A percentile compares a stretch with the other conserved stretches of the same genome.
phyloP scores from a whole-genome alignment of 768 basidiomycete species.

The Paxillus rubicundulus region DNA sequence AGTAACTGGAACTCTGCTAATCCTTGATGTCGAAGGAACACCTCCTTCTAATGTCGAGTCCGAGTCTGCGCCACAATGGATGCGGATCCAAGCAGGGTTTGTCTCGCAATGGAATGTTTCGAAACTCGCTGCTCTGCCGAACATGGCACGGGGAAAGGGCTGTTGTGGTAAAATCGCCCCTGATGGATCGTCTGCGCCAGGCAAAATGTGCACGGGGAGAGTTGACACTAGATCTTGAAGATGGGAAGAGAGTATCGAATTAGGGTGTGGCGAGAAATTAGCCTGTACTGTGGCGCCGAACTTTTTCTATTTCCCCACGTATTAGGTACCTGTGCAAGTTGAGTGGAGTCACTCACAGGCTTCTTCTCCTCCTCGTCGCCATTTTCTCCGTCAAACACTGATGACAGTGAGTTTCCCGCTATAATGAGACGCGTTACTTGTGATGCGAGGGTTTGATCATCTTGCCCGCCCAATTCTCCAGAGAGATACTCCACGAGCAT shows the following conservation, averaged over 20 bases:
- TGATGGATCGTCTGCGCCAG: constrained; percentile 85
- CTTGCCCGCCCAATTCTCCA: constrained; percentile 73
- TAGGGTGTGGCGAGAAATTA: constrained; percentile 74
- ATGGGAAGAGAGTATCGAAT: constrained; percentile 61
- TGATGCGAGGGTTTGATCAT: constrained; percentile 62
- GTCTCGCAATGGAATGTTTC: constrained; percentile 75
- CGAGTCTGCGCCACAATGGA: constrained; percentile 47
- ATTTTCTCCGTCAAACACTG: constrained; percentile 36
- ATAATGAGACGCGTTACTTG: constrained; percentile 84
- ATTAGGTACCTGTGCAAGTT: constrained; percentile 8
- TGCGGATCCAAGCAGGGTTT: constrained; percentile 83
- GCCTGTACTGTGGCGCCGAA: constrained; percentile 53
- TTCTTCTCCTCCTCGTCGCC: constrained; percentile 46
- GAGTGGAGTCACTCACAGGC: constrained; percentile 42
- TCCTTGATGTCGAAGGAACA: constrained; percentile 1
- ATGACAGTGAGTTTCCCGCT: constrained; percentile 83
- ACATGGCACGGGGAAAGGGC: constrained; percentile 88
- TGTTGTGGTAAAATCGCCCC: constrained; percentile 92
- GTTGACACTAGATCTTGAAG: constrained; percentile 73
- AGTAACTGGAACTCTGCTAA: constrained; percentile 25
- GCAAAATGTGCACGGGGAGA: constrained; percentile 84
- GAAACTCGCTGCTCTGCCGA: constrained; percentile 57
- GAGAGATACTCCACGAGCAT: constrained; percentile 88
- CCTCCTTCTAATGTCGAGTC: constrained; percentile 14
- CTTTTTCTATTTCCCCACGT: constrained; percentile 48